These are phyloP conservation scores for Stephania japonica DNA, from an alignment of 164 flowering plant genomes.

Conservation along the genomic window DNA sequence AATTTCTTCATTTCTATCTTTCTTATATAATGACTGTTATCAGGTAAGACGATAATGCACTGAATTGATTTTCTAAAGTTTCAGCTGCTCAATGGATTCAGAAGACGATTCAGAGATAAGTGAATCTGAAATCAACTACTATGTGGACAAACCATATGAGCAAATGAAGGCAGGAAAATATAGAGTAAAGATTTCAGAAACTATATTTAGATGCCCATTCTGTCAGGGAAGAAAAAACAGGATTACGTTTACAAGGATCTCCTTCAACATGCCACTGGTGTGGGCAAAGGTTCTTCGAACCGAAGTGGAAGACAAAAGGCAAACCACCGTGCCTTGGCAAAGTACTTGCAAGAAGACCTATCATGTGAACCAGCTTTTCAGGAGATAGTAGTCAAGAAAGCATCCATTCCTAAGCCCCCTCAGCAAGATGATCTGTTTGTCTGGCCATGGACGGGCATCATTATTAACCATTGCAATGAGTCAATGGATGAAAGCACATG, in stretches of 20 bases:
- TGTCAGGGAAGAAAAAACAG: conserved; percentile 82
- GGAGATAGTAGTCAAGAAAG: conserved; percentile 19
- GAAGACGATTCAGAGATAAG: conserved; percentile 75
- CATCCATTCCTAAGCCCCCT: conserved; percentile 20
- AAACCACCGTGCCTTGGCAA: conserved; percentile 75
- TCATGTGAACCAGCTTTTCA: conserved; percentile 22
- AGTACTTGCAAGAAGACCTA: conserved; percentile 48
- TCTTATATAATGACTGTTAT: background rate
- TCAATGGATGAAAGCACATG: conserved; percentile 13
- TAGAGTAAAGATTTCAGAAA: conserved; percentile 42
- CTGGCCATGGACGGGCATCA: conserved; percentile 75
- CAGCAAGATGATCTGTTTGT: conserved; percentile 41
- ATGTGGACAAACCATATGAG: conserved; percentile 51
- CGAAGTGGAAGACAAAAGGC: conserved; percentile 62
- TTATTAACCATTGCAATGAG: conserved; percentile 34
- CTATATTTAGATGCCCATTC: conserved; percentile 68
- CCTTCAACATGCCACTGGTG: conserved; percentile 78
- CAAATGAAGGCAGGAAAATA: conserved; percentile 35
- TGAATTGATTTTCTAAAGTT: background rate
- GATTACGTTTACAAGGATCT: conserved; percentile 73
- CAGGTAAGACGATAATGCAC: background rate
- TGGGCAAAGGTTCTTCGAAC: conserved; percentile 58
- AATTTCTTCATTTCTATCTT: background rate
- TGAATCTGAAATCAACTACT: conserved; percentile 71
- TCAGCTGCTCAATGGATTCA: conserved; percentile 20